Conservation (phyloP, 805 yeast species). For the Komagataella pseudopastoris region DNA sequence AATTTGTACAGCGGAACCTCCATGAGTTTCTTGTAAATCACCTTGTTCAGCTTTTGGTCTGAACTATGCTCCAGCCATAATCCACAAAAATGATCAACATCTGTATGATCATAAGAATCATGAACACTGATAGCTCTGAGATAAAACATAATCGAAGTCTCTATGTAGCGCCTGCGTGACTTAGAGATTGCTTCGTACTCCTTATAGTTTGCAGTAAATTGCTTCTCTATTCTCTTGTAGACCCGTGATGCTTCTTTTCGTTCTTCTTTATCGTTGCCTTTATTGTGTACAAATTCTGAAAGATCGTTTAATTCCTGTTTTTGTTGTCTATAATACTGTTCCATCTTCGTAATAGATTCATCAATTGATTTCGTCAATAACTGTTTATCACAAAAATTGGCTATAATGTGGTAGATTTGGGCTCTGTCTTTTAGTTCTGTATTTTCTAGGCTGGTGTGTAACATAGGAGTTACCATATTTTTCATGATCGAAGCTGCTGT, state of each 20-base stretch:
- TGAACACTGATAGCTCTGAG: slow-evolving; percentile 35
- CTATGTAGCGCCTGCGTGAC: slow-evolving; percentile 27
- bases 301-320: slow-evolving; percentile 35
- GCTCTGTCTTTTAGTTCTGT: slow-evolving; percentile 16
- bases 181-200: slow-evolving; percentile 25
- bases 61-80: slow-evolving; percentile 63
- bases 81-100: slow-evolving; percentile 66
- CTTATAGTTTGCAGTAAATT: slow-evolving; percentile 32
- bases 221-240: slow-evolving; percentile 31
- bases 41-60: slow-evolving; percentile 26
- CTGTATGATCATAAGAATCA: slow-evolving; percentile 32
- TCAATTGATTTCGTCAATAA: slow-evolving; percentile 28
- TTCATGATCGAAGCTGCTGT: slow-evolving; percentile 43
- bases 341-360: slow-evolving; percentile 28
- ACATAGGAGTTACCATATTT: slow-evolving; percentile 39
- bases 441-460: slow-evolving; percentile 7
- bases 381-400: slow-evolving; percentile 62
- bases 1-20: slow-evolving; percentile 46
- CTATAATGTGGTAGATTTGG: slow-evolving; percentile 43
- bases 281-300: slow-evolving; percentile 25
- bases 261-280: slow-evolving; percentile 27
- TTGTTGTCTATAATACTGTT: slow-evolving; percentile 26
- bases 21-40: slow-evolving; percentile 23
- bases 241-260: slow-evolving; percentile 39
- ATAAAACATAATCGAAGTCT: slow-evolving; percentile 45